Evolutionary conservation across 83 land plant species (phyloP).

Genomic region (Thuja plicata): DNA sequence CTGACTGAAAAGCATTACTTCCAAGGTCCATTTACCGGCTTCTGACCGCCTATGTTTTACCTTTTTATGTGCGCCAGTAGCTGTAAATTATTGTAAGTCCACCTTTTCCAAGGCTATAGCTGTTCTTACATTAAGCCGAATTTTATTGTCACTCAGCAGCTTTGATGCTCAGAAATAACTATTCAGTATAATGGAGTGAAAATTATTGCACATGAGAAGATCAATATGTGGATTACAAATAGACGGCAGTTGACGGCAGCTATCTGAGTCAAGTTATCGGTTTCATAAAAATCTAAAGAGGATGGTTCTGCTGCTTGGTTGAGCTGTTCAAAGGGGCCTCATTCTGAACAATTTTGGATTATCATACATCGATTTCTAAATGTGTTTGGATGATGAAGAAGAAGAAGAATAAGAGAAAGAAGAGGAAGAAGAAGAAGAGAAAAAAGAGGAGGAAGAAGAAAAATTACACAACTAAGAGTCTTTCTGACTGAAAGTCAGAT

Average conservation of each 20-base stretch:
- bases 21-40: neutral
- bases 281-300: neutral
- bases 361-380: neutral
- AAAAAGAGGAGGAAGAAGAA: neutral
- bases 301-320: neutral
- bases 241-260: neutral
- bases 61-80: neutral
- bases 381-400: neutral
- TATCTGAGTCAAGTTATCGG: neutral
- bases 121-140: neutral
- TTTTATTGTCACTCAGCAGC: constrained; percentile 4
- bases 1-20: constrained; percentile 26
- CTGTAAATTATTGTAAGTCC: neutral
- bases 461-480: neutral
- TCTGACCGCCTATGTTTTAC: neutral
- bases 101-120: neutral
- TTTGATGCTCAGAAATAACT: neutral
- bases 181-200: neutral
- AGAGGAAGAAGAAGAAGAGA: no score
- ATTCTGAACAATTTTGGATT: neutral
- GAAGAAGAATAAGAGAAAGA: no score
- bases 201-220: neutral
- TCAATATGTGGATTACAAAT: neutral
- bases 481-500: neutral
- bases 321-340: neutral